These are phyloP conservation scores for Oryza rufipogon DNA, from an alignment of 176 grass and related monocot species.

Conservation along the genomic window DNA sequence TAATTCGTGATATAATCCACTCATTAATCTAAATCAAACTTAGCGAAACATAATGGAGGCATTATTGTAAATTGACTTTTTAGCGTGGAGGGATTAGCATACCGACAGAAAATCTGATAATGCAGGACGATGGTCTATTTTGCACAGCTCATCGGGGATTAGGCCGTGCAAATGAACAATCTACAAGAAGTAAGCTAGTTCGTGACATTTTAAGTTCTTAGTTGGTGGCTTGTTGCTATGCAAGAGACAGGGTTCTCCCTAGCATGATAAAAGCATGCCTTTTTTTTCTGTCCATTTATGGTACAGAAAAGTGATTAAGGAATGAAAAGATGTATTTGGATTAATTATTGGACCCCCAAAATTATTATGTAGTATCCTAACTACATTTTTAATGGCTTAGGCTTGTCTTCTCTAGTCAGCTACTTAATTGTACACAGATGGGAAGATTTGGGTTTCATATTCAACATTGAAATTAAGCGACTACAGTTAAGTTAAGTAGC, in stretches of 20 bases:
- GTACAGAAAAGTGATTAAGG: not conserved
- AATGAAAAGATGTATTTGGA: not conserved
- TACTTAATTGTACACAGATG: not conserved
- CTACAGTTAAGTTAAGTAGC: not conserved
- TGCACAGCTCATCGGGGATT: not conserved
- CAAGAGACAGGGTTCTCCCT: not conserved
- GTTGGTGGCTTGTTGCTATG: not conserved
- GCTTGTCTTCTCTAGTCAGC: not conserved
- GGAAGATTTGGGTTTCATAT: not conserved
- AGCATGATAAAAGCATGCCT: not conserved
- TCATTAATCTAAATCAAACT: too few species aligned
- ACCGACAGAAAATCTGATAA: not conserved
- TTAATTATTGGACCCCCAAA: not conserved
- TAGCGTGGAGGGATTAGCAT: not conserved
- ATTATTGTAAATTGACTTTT: too few species aligned
- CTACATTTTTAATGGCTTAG: not conserved
- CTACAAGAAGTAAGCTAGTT: not conserved
- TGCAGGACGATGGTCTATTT: not conserved
- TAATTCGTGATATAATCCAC: too few species aligned
- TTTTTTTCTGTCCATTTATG: not conserved
- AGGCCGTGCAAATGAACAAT: not conserved
- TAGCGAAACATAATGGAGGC: too few species aligned
- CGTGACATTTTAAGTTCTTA: not conserved
- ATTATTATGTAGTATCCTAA: not conserved
- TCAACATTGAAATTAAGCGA: not conserved